phyloP scores from a whole-genome alignment of 1,284 basidiomycete species.

The Schizophyllum commune region DNA sequence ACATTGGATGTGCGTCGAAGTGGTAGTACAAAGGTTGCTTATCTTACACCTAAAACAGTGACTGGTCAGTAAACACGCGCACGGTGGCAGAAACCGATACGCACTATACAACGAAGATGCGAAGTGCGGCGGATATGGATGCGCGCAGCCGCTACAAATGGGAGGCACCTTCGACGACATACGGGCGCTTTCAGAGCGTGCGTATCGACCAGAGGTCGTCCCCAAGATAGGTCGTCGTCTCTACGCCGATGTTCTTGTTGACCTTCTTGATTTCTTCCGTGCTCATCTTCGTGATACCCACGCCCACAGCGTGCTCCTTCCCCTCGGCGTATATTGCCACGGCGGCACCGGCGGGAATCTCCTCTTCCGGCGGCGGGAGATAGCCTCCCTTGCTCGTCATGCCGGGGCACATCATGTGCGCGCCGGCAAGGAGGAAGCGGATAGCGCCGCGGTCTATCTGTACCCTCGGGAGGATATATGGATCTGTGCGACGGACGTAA shows the following conservation, averaged over 20 bases:
- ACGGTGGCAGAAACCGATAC: not conserved
- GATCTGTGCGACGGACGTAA: conserved; percentile 49
- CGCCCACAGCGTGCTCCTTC: conserved; percentile 88
- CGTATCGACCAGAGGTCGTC: conserved; percentile 86
- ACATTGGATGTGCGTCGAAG: not conserved
- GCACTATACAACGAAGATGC: not conserved
- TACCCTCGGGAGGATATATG: conserved; percentile 82
- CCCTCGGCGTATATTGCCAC: conserved; percentile 93
- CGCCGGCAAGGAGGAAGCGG: conserved; percentile 90
- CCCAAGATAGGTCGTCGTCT: conserved; percentile 79
- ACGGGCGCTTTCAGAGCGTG: conserved; percentile 36
- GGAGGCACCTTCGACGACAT: not conserved
- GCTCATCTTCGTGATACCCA: conserved; percentile 78
- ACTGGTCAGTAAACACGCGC: not conserved
- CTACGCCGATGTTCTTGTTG: conserved; percentile 90
- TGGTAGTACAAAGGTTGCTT: not conserved
- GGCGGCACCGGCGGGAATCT: conserved; percentile 60
- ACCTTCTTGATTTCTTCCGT: conserved; percentile 87
- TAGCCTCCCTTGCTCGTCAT: conserved; percentile 88
- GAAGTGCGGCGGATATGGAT: not conserved
- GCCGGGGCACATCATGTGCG: conserved; percentile 97
- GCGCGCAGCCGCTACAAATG: not conserved
- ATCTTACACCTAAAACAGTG: not conserved
- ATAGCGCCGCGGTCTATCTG: conserved; percentile 96
- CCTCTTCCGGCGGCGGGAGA: conserved; percentile 70